Conservation (phyloP, 2,329 filamentous ascomycete species). For the Moelleriella libera region DNA sequence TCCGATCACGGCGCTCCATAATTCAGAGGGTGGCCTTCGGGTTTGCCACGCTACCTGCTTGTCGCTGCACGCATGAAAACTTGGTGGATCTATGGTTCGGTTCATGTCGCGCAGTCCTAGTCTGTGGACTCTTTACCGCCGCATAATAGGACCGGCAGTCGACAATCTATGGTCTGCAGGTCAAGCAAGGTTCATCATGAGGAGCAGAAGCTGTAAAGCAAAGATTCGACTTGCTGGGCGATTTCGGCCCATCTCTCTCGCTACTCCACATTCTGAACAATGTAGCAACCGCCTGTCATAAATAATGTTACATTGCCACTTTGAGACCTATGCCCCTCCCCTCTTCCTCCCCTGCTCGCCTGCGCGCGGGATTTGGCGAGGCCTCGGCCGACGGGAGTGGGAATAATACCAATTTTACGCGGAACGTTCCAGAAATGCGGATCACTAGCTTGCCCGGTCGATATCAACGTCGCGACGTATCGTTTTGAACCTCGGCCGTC, state of each 20-base stretch:
- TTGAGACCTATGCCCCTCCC: no score
- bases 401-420: background rate
- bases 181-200: no score
- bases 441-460: background rate
- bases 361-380: background rate
- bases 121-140: no score
- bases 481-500: no score
- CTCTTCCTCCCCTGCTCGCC: background rate
- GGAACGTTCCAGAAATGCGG: background rate
- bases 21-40: background rate
- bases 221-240: background rate
- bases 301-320: background rate
- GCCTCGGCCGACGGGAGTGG: background rate
- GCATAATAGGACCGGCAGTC: no score
- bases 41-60: background rate
- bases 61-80: no score
- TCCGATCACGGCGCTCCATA: background rate
- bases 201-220: background rate
- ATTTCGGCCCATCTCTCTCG: background rate
- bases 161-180: no score
- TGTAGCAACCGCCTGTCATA: background rate
- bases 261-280: no score
- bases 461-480: no score
- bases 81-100: no score
- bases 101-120: no score